Base-by-base conservation (phyloP, 345 rosid genomes). In the Kandelia obovata region DNA sequence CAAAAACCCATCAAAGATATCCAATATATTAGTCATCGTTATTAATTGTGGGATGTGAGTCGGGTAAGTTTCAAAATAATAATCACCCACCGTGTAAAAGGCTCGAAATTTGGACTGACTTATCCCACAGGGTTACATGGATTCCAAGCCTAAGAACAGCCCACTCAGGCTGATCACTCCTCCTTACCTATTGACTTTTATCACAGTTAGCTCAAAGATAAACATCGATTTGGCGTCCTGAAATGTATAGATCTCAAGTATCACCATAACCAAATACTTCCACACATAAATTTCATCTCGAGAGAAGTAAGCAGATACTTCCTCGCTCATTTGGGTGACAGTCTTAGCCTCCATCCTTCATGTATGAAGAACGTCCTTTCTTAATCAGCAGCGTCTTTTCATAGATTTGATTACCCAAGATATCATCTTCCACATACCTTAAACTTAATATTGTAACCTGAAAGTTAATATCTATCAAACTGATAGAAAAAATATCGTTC, bases 41-140 rank as follows among this genome's bases (percentile, higher is more conserved):
- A 72, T 73, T 67, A 58, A 66, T 23, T 55, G 62, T 43, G 19
- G 27, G 26, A 34, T 62, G 53, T 6, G 31, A n/a, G 68, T 37
- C 7, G 35, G 35, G 17, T 31, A 25, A 11, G 16, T 25, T 10
- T 25, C 59, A 13, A 11, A 70, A 35, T 16, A 19, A 25, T 32
- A 37, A 34, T 43, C 65, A 56, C 9, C 52, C 19, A n/a, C 34
- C n/a, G 19, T 6, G 19, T 56, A 56, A 30, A 47, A 56, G 53
- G 21, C 27, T 52, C 53, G 43, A 52, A 52, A 51, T 30, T 31
- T 1, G 61, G 58, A 62, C 53, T 4, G 21, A 62, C 27, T 20
- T 11, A 6, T 43, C 27, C 21, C 23, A 58, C 6, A 11, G 25
- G 26, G 53, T 7, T 60, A 53, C 43, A 26, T 34, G 0, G 71